A percentile compares a stretch with the other conserved stretches of the same genome.
Conservation (phyloP, 2,329 filamentous ascomycete species). For the Fusarium burgessii region DNA sequence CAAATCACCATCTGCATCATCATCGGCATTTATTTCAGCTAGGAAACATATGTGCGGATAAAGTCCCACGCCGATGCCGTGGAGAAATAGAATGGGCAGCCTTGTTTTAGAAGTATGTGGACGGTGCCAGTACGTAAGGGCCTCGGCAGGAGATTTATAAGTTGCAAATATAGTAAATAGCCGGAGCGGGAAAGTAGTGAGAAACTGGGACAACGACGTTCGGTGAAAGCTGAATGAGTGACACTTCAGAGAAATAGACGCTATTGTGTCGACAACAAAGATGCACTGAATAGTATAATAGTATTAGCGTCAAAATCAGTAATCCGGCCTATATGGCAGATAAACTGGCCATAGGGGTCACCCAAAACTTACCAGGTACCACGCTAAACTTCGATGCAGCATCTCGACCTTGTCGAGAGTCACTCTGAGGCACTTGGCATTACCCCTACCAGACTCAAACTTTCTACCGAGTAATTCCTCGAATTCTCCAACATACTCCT, state of each 20-base stretch:
- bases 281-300: slow-evolving; percentile 55
- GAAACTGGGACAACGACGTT: slow-evolving; percentile 49
- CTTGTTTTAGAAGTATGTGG: slow-evolving; percentile 68
- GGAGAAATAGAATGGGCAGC: slow-evolving; percentile 70
- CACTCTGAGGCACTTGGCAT: slow-evolving; percentile 64
- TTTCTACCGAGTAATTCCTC: slow-evolving; percentile 64
- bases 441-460: slow-evolving; percentile 64
- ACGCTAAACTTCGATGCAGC: slow-evolving; percentile 65
- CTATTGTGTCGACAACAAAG: slow-evolving; percentile 59
- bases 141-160: slow-evolving; percentile 59
- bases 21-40: slow-evolving; percentile 59
- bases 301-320: slow-evolving; percentile 13
- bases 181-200: slow-evolving; percentile 66
- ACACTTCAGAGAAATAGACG: slow-evolving; percentile 51
- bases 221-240: slow-evolving; percentile 63
- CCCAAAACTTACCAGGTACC: slow-evolving; percentile 63
- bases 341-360: not conserved
- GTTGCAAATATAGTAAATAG: slow-evolving; percentile 59
- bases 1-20: slow-evolving; percentile 61
- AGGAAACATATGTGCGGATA: slow-evolving; percentile 69
- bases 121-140: slow-evolving; percentile 70
- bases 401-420: slow-evolving; percentile 70
- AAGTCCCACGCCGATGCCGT: slow-evolving; percentile 68
- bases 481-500: slow-evolving; percentile 64
- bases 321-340: not conserved